These are phyloP conservation scores for Alternaria arborescens DNA, from an alignment of 2,329 filamentous ascomycete genomes.

Conservation along the genomic window DNA sequence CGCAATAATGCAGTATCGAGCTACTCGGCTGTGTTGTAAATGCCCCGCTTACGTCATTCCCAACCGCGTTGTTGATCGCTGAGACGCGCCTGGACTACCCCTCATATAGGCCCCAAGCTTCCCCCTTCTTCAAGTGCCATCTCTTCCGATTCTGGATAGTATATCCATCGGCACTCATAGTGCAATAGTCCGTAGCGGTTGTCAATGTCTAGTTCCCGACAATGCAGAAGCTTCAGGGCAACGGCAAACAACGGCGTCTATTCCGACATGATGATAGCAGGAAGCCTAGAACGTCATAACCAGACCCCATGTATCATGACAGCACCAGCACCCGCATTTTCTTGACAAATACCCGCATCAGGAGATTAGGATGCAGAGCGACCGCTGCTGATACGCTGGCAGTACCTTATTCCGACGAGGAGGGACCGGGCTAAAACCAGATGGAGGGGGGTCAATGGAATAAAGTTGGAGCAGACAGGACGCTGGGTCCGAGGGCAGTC, in stretches of 20 bases:
- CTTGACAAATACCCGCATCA: constrained; percentile 12
- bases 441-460: not conserved
- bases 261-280: not conserved
- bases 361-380: not conserved
- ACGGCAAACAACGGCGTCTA: not conserved
- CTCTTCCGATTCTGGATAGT: not conserved
- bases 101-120: not conserved
- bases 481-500: not conserved
- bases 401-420: not conserved
- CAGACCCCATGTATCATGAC: not conserved
- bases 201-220: not conserved
- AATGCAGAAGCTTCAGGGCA: not conserved
- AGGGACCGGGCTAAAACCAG: not conserved
- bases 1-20: not conserved
- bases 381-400: constrained; percentile 11
- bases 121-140: not conserved
- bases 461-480: not conserved
- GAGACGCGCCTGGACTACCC: not conserved
- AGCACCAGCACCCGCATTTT: not conserved
- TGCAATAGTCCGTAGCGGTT: not conserved
- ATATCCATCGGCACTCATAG: not conserved
- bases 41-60: constrained; percentile 1
- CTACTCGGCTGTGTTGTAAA: not conserved
- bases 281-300: not conserved
- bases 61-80: not conserved